These are phyloP conservation scores for Salix koriyanagi DNA, from an alignment of 345 rosid species.

Conservation along the genomic window DNA sequence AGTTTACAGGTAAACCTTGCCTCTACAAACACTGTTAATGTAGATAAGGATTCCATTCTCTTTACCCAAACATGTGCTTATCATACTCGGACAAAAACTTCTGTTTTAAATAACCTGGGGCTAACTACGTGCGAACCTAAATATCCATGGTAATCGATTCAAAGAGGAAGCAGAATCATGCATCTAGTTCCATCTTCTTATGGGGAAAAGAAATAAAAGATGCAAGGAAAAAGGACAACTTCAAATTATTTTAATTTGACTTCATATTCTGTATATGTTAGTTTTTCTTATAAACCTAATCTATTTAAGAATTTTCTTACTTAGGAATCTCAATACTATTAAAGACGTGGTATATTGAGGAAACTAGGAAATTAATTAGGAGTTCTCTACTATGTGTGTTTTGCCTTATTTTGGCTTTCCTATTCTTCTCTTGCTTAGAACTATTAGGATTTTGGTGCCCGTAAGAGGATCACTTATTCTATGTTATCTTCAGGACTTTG, in stretches of 20 bases:
- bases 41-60: background rate
- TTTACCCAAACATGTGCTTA: background rate
- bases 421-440: background rate
- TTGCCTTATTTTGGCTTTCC: background rate
- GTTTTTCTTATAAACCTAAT: background rate
- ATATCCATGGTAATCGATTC: background rate
- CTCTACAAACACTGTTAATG: background rate
- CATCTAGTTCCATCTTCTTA: background rate
- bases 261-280: background rate
- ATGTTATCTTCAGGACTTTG: background rate
- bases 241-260: background rate
- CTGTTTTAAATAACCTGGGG: background rate
- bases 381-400: background rate
- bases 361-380: background rate
- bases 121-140: background rate
- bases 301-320: background rate
- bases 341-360: background rate
- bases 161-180: background rate
- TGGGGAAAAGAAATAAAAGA: background rate
- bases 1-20: constrained; percentile 72
- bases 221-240: background rate
- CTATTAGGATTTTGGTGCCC: background rate
- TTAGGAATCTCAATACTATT: background rate
- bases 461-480: background rate
- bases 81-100: background rate